Base-by-base conservation (phyloP, 148 eudicot species). In the Dianthus caryophyllus region DNA sequence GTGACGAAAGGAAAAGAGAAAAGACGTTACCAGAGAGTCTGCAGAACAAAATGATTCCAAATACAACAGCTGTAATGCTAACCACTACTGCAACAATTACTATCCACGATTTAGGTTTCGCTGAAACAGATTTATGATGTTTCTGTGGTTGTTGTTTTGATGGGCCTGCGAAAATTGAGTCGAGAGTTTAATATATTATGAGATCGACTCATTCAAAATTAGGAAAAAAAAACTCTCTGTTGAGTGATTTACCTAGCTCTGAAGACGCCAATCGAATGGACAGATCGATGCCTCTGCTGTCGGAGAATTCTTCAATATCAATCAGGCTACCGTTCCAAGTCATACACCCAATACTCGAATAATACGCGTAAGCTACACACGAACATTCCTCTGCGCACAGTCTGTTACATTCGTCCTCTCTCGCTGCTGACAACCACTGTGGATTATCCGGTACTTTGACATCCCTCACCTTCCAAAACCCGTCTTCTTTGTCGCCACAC, bases 401-500 rank as follows among this genome's bases (percentile, higher is more conserved):
- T 13, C 10, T 74, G 46, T 36, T 30, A 31, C 89, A 85, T 7
- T 73, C 72, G 12, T 72, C 73, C 54, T 65, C 73, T 18, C 9
- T 15, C 0, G 2, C 15, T 18, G 22, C 41, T 0, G 20, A 8
- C 11, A 38, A 44, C 73, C 50, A 54, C 65, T 65, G 41, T 4
- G 77, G 57, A n/a, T 67, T 18, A 17, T 69, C 74, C 10, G 89
- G 89, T 9, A 79, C 80, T 56, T 83, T 83, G 73, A 81, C 64
- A 1, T 46, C 69, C 5, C 18, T 47, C 44, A 83, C 4, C 68
- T 50, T 76, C 63, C 62, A 33, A 77, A 85, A 83, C 44, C 75
- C 80, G 20, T 89, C 93, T 68, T 36, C 53, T 63, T 41, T 26
- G 2, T 31, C 70, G 56, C 59, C 79, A 69, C 87, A 83, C 2